These are phyloP conservation scores for Trichoderma koningii DNA, from an alignment of 2,329 filamentous ascomycete species.

Conservation along the genomic window DNA sequence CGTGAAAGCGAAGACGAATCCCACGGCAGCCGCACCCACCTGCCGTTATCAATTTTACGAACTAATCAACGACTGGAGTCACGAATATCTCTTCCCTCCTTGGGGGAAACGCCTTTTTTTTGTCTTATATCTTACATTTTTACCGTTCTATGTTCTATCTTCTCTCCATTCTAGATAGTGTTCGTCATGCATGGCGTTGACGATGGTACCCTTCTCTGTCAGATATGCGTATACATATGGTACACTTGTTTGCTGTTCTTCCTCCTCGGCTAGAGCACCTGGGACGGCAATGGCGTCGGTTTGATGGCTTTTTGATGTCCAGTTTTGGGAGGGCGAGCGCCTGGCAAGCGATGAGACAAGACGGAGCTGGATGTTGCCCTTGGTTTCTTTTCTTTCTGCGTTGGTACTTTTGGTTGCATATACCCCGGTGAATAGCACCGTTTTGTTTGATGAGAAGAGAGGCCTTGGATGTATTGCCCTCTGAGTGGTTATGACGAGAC, in stretches of 20 bases:
- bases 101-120: not conserved
- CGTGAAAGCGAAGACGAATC: conserved; percentile 24
- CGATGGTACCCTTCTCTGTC: not conserved
- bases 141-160: not conserved
- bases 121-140: not conserved
- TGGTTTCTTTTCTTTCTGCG: not conserved
- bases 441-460: conserved; percentile 3
- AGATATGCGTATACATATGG: conserved; percentile 2
- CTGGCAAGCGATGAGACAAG: not conserved
- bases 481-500: not conserved
- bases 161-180: not conserved
- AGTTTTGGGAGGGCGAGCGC: not conserved
- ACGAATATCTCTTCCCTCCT: conserved; percentile 7
- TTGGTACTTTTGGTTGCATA: conserved; percentile 24
- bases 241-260: not conserved
- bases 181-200: conserved; percentile 15
- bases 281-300: not conserved
- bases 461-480: not conserved
- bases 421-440: conserved; percentile 26
- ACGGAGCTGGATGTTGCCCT: not conserved
- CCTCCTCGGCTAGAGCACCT: not conserved
- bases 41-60: conserved; percentile 19
- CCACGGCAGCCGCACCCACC: conserved; percentile 21
- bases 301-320: conserved; percentile 1
- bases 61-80: conserved; percentile 6